Evolutionary conservation across 2,329 filamentous ascomycete genomes (phyloP).

Genomic region (Apiospora koreana): DNA sequence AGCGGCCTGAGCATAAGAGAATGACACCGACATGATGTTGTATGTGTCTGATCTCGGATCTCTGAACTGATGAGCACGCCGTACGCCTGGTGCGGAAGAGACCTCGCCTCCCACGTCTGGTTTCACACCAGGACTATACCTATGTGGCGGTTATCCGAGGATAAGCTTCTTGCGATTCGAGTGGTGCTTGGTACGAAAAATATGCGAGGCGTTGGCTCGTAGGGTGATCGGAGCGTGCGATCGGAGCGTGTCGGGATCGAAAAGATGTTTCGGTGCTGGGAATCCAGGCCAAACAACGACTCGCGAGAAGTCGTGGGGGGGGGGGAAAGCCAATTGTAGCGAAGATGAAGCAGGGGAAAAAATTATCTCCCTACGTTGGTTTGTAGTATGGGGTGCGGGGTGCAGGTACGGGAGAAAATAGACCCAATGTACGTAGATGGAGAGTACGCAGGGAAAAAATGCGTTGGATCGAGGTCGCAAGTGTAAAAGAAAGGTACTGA

Average conservation of each 20-base stretch:
- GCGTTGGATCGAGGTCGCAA: slow-evolving; percentile 2
- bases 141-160: background rate
- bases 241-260: background rate
- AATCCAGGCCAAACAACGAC: background rate
- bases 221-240: background rate
- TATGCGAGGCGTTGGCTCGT: background rate
- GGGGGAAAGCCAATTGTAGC: background rate
- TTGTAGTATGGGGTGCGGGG: slow-evolving; percentile 7
- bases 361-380: background rate
- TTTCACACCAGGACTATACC: slow-evolving; percentile 8
- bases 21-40: slow-evolving; percentile 54
- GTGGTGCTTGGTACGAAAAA: background rate
- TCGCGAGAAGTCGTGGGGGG: slow-evolving; percentile 1
- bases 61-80: background rate
- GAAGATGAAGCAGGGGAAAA: background rate
- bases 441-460: background rate
- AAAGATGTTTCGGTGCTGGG: background rate
- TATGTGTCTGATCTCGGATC: background rate
- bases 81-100: slow-evolving; percentile 13
- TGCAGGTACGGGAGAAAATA: background rate
- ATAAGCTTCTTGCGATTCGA: background rate
- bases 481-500: background rate
- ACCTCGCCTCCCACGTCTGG: slow-evolving; percentile 10
- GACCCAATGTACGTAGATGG: background rate
- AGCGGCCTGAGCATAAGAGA: slow-evolving; percentile 95